phyloP scores from a whole-genome alignment of 2,329 filamentous ascomycete species.

The Colletotrichum camelliae region DNA sequence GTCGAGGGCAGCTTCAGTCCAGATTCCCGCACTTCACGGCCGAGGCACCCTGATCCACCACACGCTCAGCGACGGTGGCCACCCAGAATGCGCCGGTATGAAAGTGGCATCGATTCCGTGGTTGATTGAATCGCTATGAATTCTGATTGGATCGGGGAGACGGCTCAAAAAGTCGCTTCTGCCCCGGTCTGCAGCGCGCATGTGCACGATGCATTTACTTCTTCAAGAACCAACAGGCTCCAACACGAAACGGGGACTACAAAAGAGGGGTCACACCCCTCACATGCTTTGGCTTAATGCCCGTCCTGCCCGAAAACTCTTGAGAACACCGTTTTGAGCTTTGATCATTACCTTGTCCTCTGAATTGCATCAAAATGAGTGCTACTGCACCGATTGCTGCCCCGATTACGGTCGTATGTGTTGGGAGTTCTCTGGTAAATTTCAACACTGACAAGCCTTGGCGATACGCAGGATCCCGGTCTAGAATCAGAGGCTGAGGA shows the following conservation, averaged over 20 bases:
- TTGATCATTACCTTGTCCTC: no score
- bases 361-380: background rate
- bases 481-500: background rate
- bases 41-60: background rate
- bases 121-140: background rate
- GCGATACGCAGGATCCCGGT: background rate
- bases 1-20: no score
- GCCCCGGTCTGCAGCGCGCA: background rate
- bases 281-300: background rate
- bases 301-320: background rate
- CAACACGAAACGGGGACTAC: background rate
- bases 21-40: background rate
- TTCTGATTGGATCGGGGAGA: background rate
- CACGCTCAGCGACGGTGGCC: background rate
- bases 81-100: background rate
- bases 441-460: background rate
- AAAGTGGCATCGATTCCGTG: background rate
- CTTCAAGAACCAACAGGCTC: background rate
- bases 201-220: background rate
- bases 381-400: background rate
- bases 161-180: background rate
- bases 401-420: background rate
- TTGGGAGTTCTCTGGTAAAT: background rate
- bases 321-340: no score
- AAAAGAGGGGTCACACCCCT: background rate